A percentile compares a stretch with the other conserved stretches of the same genome.
Evolutionary conservation across 1,139 yeast genomes (phyloP).

Genomic region (Diutina siamensis): DNA sequence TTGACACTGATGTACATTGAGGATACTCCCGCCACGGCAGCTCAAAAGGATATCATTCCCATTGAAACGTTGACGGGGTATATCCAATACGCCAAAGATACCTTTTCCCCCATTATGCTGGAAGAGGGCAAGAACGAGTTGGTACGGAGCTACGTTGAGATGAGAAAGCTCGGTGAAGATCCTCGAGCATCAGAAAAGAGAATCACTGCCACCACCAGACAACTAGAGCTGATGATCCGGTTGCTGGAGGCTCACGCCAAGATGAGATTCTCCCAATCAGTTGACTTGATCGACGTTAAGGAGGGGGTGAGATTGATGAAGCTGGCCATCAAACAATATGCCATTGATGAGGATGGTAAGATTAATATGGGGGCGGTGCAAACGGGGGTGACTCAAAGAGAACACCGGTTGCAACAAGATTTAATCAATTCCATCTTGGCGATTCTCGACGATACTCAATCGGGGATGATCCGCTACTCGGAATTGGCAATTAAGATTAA

Average conservation of each 20-base stretch:
- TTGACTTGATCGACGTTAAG: constrained; percentile 71
- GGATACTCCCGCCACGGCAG: constrained; percentile 68
- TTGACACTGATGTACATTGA: constrained; percentile 87
- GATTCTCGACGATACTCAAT: constrained; percentile 20
- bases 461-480: constrained; percentile 41
- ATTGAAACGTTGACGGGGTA: constrained; percentile 80
- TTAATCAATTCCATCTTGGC: constrained; percentile 43
- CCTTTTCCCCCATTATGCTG: constrained; percentile 65
- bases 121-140: constrained; percentile 75
- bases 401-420: constrained; percentile 69
- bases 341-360: constrained; percentile 97
- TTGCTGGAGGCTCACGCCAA: constrained; percentile 95
- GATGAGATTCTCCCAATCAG: constrained; percentile 69
- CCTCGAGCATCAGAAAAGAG: constrained; percentile 77
- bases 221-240: constrained; percentile 90
- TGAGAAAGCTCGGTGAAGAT: constrained; percentile 93
- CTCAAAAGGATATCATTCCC: constrained; percentile 59
- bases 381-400: constrained; percentile 89
- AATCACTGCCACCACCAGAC: constrained; percentile 96
- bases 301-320: constrained; percentile 91
- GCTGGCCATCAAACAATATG: constrained; percentile 93
- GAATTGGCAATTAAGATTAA: constrained; percentile 54
- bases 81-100: constrained; percentile 85
- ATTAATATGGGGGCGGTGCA: constrained; percentile 96
- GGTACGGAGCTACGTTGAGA: constrained; percentile 83